Evolutionary conservation across 495 filamentous ascomycete species (phyloP).

Genomic region (Endocarpon pusillum): DNA sequence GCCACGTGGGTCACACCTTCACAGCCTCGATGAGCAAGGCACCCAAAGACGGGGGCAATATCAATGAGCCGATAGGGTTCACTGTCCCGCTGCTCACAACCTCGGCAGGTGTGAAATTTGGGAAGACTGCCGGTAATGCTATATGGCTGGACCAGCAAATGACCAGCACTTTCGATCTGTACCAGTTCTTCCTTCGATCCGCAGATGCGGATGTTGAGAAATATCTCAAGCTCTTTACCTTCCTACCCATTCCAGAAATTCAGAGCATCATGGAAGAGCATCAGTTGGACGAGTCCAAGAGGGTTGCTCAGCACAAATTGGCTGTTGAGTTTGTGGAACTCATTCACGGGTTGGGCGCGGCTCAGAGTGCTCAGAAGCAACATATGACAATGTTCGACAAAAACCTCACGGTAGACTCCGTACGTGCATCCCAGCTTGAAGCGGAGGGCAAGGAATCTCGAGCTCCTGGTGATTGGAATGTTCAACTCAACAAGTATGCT

Average conservation of each 20-base stretch:
- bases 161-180: constrained; percentile 73
- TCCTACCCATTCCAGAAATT: constrained; percentile 54
- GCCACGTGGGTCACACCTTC: constrained; percentile 9
- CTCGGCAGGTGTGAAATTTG: constrained; percentile 74
- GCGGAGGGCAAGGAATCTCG: neutral
- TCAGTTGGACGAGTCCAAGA: constrained; percentile 40
- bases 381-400: constrained; percentile 39
- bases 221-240: constrained; percentile 83
- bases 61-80: constrained; percentile 53
- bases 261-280: constrained; percentile 48
- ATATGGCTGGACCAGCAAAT: constrained; percentile 75
- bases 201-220: constrained; percentile 62
- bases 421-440: constrained; percentile 16
- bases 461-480: neutral
- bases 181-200: constrained; percentile 75
- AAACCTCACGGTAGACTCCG: neutral
- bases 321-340: constrained; percentile 66
- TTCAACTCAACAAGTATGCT: constrained; percentile 5
- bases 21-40: constrained; percentile 12
- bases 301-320: constrained; percentile 64
- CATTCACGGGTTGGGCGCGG: constrained; percentile 49
- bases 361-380: constrained; percentile 35
- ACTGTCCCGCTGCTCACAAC: constrained; percentile 83
- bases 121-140: constrained; percentile 88
- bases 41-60: constrained; percentile 2